Conservation (phyloP, 441 rosid genomes). For the Rhodomyrtus psidioides region DNA sequence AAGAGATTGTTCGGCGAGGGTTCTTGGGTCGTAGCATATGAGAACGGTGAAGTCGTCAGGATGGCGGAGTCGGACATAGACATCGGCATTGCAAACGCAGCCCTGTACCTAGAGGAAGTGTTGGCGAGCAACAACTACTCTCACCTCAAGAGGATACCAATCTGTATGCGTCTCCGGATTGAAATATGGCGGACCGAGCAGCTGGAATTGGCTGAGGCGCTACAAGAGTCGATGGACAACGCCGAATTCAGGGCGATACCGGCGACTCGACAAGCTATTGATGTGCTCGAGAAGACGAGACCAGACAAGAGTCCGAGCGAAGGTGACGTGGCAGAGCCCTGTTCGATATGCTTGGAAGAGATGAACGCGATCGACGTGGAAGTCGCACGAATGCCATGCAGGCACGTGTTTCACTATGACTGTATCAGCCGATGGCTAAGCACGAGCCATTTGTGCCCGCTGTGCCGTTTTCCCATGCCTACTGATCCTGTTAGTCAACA, state of each 20-base stretch:
- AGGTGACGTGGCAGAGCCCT: neutral
- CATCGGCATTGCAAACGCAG: neutral
- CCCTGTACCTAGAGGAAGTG: neutral
- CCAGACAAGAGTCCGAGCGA: neutral
- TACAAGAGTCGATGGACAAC: neutral
- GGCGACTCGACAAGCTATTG: neutral
- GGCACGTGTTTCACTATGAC: neutral
- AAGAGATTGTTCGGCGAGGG: neutral
- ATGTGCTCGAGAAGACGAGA: neutral
- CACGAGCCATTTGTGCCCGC: neutral
- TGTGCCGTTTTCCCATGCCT: neutral
- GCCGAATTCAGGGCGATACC: neutral
- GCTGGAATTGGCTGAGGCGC: neutral
- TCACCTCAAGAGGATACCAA: neutral
- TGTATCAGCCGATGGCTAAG: neutral
- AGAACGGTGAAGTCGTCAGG: neutral
- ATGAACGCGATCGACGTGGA: neutral
- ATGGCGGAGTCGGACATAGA: neutral
- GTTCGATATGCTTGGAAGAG: neutral
- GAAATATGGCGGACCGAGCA: neutral
- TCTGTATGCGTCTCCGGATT: neutral
- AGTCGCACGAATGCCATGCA: neutral
- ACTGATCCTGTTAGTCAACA: neutral
- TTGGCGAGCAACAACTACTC: neutral
- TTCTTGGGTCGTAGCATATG: neutral